Percentiles rank a stretch among this genome's conserved stretches.
phyloP scores from a whole-genome alignment of 2,329 filamentous ascomycete genomes.

The Fusarium siculi region DNA sequence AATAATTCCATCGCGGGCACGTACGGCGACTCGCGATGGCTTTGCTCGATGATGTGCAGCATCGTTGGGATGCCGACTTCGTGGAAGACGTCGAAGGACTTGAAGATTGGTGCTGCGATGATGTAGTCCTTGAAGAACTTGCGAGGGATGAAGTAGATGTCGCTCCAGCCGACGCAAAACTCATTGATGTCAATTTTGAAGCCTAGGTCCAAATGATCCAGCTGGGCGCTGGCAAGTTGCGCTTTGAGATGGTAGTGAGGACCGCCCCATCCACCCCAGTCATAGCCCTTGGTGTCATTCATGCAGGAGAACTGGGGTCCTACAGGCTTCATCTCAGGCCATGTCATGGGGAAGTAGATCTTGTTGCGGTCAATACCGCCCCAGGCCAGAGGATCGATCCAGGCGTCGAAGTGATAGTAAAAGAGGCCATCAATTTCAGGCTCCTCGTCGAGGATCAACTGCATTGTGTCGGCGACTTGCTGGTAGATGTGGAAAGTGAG shows the following conservation, averaged over 20 bases:
- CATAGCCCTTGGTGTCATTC: background rate
- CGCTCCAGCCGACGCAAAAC: background rate
- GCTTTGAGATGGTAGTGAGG: background rate
- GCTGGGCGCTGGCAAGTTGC: background rate
- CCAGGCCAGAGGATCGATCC: background rate
- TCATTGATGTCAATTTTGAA: background rate
- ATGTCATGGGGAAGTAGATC: background rate
- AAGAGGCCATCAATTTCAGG: background rate
- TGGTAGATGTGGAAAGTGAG: background rate
- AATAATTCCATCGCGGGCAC: background rate
- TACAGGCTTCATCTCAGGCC: background rate
- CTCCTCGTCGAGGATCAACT: background rate
- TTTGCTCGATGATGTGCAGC: background rate
- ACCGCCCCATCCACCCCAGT: background rate
- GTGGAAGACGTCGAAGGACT: background rate
- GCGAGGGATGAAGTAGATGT: background rate
- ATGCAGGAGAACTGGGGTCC: background rate
- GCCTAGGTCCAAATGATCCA: background rate
- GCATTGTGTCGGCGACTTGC: background rate
- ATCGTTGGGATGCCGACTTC: background rate
- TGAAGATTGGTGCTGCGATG: background rate
- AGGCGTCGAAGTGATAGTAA: background rate
- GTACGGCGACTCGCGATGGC: background rate
- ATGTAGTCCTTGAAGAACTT: constrained; percentile 5
- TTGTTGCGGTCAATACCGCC: background rate